phyloP scores from a whole-genome alignment of 2,329 filamentous ascomycete genomes.

The Penicillium sp. region DNA sequence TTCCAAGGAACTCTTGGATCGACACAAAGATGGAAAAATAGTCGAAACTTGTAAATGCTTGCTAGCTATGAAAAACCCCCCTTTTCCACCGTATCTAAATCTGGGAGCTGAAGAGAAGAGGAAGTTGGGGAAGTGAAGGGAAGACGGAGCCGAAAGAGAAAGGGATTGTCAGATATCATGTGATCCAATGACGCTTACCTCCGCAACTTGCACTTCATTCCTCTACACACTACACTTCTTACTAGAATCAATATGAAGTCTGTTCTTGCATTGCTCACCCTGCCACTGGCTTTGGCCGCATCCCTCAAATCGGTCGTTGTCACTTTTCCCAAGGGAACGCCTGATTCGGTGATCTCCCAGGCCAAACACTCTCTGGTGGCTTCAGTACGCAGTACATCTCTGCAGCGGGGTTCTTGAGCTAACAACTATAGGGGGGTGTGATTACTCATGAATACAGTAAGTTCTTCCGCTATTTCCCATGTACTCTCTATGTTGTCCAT shows the following conservation, averaged over 20 bases:
- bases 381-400: slow-evolving; percentile 51
- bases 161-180: slow-evolving; percentile 15
- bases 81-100: slow-evolving; percentile 16
- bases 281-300: slow-evolving; percentile 62
- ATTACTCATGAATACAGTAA: slow-evolving; percentile 82
- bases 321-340: slow-evolving; percentile 71
- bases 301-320: slow-evolving; percentile 74
- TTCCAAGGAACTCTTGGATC: slow-evolving; percentile 31
- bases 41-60: slow-evolving; percentile 48
- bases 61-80: slow-evolving; percentile 39
- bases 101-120: background rate
- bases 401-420: slow-evolving; percentile 11
- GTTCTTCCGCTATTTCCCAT: slow-evolving; percentile 28
- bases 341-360: slow-evolving; percentile 66
- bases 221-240: background rate
- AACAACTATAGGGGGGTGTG: slow-evolving; percentile 57
- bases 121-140: background rate
- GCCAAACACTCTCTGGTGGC: slow-evolving; percentile 71
- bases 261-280: slow-evolving; percentile 59
- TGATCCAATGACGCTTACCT: slow-evolving; percentile 18
- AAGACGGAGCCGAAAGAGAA: slow-evolving; percentile 2
- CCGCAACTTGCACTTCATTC: background rate
- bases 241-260: slow-evolving; percentile 60
- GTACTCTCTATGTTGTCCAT: background rate
- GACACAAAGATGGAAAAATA: slow-evolving; percentile 38